phyloP scores from a whole-genome alignment of 371 early-diverging fungal species.

The Rhizopus delemar region DNA sequence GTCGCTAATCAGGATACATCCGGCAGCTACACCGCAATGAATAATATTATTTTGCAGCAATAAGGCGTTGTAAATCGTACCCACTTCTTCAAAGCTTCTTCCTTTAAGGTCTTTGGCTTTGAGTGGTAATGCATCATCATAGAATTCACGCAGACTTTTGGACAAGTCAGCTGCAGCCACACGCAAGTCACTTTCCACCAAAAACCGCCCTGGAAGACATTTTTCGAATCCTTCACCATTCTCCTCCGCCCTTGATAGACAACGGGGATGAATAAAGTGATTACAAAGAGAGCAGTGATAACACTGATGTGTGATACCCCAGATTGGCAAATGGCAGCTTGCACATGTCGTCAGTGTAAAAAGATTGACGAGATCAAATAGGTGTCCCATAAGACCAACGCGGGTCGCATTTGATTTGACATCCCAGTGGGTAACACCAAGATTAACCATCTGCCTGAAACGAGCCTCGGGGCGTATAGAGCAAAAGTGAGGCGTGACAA shows the following conservation, averaged over 20 bases:
- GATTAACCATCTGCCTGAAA: constrained; percentile 15
- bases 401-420: constrained; percentile 17
- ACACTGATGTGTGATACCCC: constrained; percentile 60
- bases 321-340: constrained; percentile 54
- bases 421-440: constrained; percentile 18
- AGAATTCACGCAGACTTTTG: constrained; percentile 20
- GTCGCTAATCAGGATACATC: constrained; percentile 36
- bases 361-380: constrained; percentile 56
- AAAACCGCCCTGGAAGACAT: constrained; percentile 33
- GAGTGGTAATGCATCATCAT: constrained; percentile 30
- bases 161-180: constrained; percentile 24
- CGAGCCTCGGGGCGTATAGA: constrained; percentile 32
- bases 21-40: constrained; percentile 45
- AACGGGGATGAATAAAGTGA: constrained; percentile 55
- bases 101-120: constrained; percentile 22
- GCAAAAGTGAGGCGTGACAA: constrained; percentile 50
- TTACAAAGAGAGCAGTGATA: constrained; percentile 55
- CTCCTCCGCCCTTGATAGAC: constrained; percentile 29
- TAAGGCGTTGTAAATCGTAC: constrained; percentile 34
- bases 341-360: constrained; percentile 57
- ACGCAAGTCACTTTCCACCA: constrained; percentile 35
- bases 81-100: constrained; percentile 43
- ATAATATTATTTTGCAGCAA: constrained; percentile 45
- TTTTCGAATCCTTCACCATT: background rate
- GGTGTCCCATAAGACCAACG: constrained; percentile 39